Conservation (phyloP, 495 filamentous ascomycete genomes). For the Sabuloglossum arenarium region DNA sequence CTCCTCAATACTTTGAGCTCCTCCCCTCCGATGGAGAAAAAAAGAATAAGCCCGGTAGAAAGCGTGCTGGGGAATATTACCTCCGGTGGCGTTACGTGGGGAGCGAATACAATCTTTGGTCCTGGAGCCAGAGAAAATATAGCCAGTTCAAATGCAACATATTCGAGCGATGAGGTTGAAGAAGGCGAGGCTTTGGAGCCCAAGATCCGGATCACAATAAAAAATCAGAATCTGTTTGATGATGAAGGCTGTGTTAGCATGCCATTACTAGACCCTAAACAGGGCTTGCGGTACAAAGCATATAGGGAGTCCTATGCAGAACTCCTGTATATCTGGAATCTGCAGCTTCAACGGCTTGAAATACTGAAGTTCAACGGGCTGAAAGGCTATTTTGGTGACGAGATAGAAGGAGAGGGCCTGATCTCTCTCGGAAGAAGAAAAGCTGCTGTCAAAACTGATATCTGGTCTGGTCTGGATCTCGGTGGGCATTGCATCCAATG, state of each 20-base stretch:
- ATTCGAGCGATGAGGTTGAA: conserved; percentile 24
- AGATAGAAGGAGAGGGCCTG: neutral
- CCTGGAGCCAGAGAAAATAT: conserved; percentile 3
- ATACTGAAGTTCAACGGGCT: conserved; percentile 65
- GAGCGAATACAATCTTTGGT: conserved; percentile 33
- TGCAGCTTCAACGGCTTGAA: conserved; percentile 54
- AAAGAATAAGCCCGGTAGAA: conserved; percentile 44
- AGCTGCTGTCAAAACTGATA: conserved; percentile 11
- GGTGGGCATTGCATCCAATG: conserved; percentile 37
- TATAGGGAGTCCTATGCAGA: conserved; percentile 71
- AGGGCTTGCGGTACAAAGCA: conserved; percentile 34
- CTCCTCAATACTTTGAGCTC: conserved; percentile 48
- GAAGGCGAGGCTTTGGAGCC: conserved; percentile 16
- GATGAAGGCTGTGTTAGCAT: conserved; percentile 48
- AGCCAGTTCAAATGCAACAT: conserved; percentile 8
- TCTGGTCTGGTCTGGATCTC: conserved; percentile 32
- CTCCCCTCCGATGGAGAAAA: conserved; percentile 35
- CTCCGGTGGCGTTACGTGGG: conserved; percentile 33
- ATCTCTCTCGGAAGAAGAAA: conserved; percentile 18
- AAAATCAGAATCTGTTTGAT: conserved; percentile 60
- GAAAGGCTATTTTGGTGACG: conserved; percentile 9
- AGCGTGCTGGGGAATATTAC: conserved; percentile 39
- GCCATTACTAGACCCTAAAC: conserved; percentile 46
- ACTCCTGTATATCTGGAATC: conserved; percentile 62
- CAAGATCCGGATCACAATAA: conserved; percentile 40